Evolutionary conservation across 2,329 filamentous ascomycete species (phyloP).

Genomic region (Metarhizium anisopliae): DNA sequence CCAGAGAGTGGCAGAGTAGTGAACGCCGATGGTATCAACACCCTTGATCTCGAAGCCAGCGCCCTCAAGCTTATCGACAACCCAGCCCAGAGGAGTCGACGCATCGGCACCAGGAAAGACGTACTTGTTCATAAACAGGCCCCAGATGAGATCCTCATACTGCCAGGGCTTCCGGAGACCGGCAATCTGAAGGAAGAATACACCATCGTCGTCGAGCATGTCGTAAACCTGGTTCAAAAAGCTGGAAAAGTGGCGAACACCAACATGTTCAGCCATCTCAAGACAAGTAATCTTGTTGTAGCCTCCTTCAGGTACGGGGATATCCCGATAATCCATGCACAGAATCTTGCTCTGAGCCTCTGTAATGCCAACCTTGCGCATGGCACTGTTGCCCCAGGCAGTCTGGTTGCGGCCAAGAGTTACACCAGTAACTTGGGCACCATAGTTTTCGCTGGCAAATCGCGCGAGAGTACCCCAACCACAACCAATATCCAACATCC

Average conservation of each 20-base stretch:
- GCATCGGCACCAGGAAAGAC: constrained; percentile 96
- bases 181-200: constrained; percentile 93
- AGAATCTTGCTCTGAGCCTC: constrained; percentile 87
- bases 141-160: constrained; percentile 97
- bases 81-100: constrained; percentile 83
- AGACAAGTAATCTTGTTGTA: constrained; percentile 97
- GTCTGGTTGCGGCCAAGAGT: constrained; percentile 95
- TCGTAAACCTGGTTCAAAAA: constrained; percentile 85
- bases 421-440: constrained; percentile 75
- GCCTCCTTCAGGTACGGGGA: constrained; percentile 56
- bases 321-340: constrained; percentile 96
- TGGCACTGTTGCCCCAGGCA: constrained; percentile 86
- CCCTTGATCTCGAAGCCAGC: constrained; percentile 68
- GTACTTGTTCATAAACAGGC: constrained; percentile 99
- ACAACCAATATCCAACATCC: constrained; percentile 88
- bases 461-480: constrained; percentile 96
- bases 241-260: constrained; percentile 73
- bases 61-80: constrained; percentile 75
- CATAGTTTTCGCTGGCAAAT: constrained; percentile 88
- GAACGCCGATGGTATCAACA: constrained; percentile 88
- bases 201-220: constrained; percentile 93
- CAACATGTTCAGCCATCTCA: constrained; percentile 98
- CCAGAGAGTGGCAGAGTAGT: constrained; percentile 96
- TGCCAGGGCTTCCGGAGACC: constrained; percentile 94
- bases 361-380: constrained; percentile 71